Evolutionary conservation across 2,329 filamentous ascomycete species (phyloP).

Genomic region (Neurospora sp.): DNA sequence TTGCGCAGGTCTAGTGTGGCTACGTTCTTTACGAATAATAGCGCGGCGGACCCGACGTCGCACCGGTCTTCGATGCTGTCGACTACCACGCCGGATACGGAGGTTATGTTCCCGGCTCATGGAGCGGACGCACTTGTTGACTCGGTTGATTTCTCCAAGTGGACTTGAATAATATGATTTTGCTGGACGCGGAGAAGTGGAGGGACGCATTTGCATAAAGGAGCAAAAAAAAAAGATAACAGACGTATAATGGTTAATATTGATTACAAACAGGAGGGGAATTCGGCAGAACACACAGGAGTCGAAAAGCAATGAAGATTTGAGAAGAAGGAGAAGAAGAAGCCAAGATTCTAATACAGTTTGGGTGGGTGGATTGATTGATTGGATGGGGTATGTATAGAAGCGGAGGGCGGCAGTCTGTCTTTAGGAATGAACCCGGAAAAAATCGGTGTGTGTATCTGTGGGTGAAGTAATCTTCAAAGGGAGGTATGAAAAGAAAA

Average conservation of each 20-base stretch:
- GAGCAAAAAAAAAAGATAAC: not conserved
- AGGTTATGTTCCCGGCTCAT: slow-evolving; percentile 27
- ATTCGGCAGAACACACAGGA: not conserved
- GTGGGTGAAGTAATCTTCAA: not conserved
- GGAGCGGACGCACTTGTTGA: slow-evolving; percentile 32
- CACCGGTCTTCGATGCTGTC: slow-evolving; percentile 51
- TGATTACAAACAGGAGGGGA: not conserved
- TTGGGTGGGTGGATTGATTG: not conserved
- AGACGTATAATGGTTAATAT: not conserved
- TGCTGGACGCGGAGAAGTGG: not conserved
- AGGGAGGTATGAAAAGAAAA: no score
- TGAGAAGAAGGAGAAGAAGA: not conserved
- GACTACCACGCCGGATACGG: slow-evolving; percentile 43
- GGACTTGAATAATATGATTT: slow-evolving; percentile 25
- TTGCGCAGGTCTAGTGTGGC: slow-evolving; percentile 54
- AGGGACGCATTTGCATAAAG: not conserved
- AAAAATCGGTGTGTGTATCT: not conserved
- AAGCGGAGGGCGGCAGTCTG: not conserved
- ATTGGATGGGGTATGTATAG: not conserved
- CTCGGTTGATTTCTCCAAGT: slow-evolving; percentile 40
- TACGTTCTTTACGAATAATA: slow-evolving; percentile 51
- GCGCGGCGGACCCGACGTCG: slow-evolving; percentile 38
- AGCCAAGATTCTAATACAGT: not conserved
- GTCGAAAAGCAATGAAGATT: not conserved
- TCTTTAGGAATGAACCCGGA: not conserved